These are phyloP conservation scores for Xylaria telfairii DNA, from an alignment of 495 filamentous ascomycete species.

Conservation along the genomic window DNA sequence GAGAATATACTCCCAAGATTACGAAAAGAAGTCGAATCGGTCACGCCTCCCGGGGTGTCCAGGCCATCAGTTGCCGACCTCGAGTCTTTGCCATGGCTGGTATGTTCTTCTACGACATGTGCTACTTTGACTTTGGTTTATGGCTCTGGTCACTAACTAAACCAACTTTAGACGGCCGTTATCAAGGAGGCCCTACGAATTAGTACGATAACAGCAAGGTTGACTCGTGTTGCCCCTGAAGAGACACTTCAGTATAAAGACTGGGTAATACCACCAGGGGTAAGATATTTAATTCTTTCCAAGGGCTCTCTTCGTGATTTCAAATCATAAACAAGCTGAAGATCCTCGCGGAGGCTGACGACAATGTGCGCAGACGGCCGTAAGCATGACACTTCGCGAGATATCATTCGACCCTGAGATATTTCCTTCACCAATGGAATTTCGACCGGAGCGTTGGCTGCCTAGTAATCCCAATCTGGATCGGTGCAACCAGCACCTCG, in stretches of 20 bases:
- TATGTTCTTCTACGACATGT: background rate
- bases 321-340: background rate
- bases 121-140: background rate
- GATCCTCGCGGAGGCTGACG: background rate
- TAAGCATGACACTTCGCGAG: constrained; percentile 24
- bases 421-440: constrained; percentile 19
- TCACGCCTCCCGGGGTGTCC: background rate
- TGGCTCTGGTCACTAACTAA: background rate
- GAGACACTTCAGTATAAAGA: constrained; percentile 14
- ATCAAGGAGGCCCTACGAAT: constrained; percentile 16
- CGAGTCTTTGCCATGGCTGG: constrained; percentile 19
- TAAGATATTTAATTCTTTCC: background rate
- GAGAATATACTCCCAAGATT: constrained; percentile 7
- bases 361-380: constrained; percentile 5
- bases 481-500: constrained; percentile 16
- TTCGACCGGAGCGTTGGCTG: constrained; percentile 26
- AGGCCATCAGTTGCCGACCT: constrained; percentile 16
- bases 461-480: constrained; percentile 13
- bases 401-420: constrained; percentile 19
- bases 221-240: constrained; percentile 18
- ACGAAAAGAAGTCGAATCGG: background rate
- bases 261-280: constrained; percentile 24
- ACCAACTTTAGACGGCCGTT: background rate
- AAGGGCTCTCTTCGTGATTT: background rate
- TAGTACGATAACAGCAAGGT: constrained; percentile 3